Conservation (phyloP, 495 filamentous ascomycete genomes). For the Neurospora sp. region DNA sequence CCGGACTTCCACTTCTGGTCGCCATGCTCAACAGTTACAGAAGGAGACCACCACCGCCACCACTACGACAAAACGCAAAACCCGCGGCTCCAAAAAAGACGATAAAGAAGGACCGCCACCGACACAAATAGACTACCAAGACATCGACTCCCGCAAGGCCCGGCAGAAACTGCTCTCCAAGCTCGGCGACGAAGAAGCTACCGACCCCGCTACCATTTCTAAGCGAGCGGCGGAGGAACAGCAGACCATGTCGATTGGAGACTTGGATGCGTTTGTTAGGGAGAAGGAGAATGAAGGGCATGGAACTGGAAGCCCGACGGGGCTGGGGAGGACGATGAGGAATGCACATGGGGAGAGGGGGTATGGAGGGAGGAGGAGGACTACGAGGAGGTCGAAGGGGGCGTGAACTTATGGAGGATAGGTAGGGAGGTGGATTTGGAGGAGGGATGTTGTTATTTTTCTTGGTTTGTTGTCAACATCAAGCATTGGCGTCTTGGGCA, state of each 20-base stretch:
- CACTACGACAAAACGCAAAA: not conserved
- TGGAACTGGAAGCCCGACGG: not conserved
- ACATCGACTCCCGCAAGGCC: conserved; percentile 29
- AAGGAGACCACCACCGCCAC: not conserved
- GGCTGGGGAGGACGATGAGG: not conserved
- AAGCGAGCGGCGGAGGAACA: not conserved
- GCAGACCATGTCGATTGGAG: not conserved
- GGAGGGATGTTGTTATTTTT: too few relatives aligned
- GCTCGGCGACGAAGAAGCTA: conserved; percentile 18
- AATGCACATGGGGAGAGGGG: not conserved
- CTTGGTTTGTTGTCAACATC: too few relatives aligned
- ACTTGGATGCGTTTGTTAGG: not conserved
- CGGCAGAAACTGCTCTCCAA: conserved; percentile 23
- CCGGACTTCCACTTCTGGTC: not conserved
- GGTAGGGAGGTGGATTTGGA: too few relatives aligned
- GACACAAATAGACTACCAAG: conserved; percentile 39
- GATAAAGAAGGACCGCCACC: conserved; percentile 23
- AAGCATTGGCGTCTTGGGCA: too few relatives aligned
- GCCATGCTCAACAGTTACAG: not conserved
- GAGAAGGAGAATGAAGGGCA: not conserved
- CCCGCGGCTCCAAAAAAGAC: not conserved
- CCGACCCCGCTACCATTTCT: not conserved
- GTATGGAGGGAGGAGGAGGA: not conserved
- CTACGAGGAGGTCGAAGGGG: not conserved
- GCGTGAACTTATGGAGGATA: not conserved